Evolutionary conservation across 2,329 filamentous ascomycete species (phyloP).

Genomic region (Dothidotthia symphoricarpi): DNA sequence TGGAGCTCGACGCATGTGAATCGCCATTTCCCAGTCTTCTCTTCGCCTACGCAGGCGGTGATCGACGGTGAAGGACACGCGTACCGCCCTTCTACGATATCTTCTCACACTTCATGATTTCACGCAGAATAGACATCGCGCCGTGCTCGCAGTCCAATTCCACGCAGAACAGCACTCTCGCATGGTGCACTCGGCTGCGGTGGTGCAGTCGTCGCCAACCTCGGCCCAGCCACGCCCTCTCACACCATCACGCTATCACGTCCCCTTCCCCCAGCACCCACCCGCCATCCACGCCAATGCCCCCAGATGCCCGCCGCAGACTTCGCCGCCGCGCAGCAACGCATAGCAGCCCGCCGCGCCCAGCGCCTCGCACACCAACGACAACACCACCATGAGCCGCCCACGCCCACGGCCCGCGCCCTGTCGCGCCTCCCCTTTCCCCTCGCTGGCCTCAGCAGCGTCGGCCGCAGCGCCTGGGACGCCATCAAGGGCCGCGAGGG

Average conservation of each 20-base stretch:
- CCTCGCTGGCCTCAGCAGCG: constrained; percentile 57
- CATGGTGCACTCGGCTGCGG: constrained; percentile 1
- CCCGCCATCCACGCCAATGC: constrained; percentile 13
- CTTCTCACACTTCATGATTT: too few species aligned
- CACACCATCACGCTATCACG: constrained; percentile 24
- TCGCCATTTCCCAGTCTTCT: too few species aligned
- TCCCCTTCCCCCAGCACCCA: constrained; percentile 1
- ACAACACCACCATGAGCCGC: constrained; percentile 49
- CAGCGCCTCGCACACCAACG: constrained; percentile 68
- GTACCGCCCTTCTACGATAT: too few species aligned
- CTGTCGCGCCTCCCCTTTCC: constrained; percentile 51
- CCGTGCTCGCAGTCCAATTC: too few species aligned
- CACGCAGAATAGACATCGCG: too few species aligned
- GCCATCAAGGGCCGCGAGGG: constrained; percentile 70
- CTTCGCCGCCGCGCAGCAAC: constrained; percentile 86
- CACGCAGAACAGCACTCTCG: too few species aligned
- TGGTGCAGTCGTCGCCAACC: constrained; percentile 14
- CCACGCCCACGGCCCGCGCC: constrained; percentile 39
- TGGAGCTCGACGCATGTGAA: too few species aligned
- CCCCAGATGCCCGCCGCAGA: constrained; percentile 53
- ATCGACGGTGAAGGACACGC: too few species aligned
- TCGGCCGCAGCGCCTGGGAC: constrained; percentile 63
- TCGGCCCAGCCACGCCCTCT: constrained; percentile 25
- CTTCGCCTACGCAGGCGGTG: too few species aligned
- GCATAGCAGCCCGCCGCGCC: constrained; percentile 76